A percentile compares a stretch with the other conserved stretches of the same genome.
phyloP scores from a whole-genome alignment of 2,329 filamentous ascomycete species.

The Aureobasidium sp. region DNA sequence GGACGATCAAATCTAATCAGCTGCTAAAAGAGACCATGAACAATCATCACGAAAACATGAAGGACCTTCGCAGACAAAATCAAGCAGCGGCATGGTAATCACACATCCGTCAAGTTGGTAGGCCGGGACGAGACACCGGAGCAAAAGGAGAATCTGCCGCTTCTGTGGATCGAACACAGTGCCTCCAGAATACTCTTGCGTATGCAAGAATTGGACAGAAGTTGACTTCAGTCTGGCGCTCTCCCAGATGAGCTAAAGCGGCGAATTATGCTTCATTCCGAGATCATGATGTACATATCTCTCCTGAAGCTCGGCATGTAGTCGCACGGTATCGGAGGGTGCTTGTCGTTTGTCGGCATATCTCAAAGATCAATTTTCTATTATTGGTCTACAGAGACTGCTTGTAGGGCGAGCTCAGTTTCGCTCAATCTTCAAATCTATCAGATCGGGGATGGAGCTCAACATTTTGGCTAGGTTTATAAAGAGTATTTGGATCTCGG shows the following conservation, averaged over 20 bases:
- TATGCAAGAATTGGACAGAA: conserved; percentile 21
- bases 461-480: too few relatives aligned
- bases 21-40: neutral
- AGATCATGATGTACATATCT: neutral
- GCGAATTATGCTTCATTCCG: conserved; percentile 14
- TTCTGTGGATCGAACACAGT: conserved; percentile 34
- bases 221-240: conserved; percentile 33
- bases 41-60: neutral
- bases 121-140: neutral
- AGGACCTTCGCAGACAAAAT: neutral
- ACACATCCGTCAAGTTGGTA: neutral
- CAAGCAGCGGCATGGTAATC: neutral
- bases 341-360: too few relatives aligned
- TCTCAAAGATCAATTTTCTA: too few relatives aligned
- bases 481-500: too few relatives aligned
- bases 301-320: too few relatives aligned
- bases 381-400: too few relatives aligned
- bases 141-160: conserved; percentile 19
- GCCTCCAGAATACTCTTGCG: conserved; percentile 32
- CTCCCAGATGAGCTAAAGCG: conserved; percentile 34
- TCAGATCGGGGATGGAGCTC: too few relatives aligned
- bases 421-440: too few relatives aligned
- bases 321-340: too few relatives aligned
- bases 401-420: too few relatives aligned
- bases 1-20: neutral